A percentile compares a stretch with the other conserved stretches of the same genome.
These are phyloP conservation scores for Populus simonii DNA, from an alignment of 345 rosid species.

Conservation along the genomic window DNA sequence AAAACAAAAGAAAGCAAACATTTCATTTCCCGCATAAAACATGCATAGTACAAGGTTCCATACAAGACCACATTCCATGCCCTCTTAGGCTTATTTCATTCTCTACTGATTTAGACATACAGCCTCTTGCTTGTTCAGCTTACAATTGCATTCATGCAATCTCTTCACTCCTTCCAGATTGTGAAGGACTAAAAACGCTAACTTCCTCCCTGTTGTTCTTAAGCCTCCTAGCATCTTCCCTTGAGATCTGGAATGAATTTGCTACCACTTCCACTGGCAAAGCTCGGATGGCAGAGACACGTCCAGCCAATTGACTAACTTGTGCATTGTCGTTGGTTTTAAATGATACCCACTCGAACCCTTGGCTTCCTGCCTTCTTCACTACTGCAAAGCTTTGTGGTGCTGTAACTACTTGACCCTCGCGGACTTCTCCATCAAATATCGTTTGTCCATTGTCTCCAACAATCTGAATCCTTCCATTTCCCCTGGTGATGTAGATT, in stretches of 20 bases:
- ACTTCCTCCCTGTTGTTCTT: constrained; percentile 18
- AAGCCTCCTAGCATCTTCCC: constrained; percentile 34
- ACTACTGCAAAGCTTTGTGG: constrained; percentile 34
- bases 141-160: too few relatives aligned
- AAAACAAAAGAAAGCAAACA: too few relatives aligned
- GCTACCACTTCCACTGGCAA: constrained; percentile 32
- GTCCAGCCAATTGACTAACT: constrained; percentile 27
- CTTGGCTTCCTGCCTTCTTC: constrained; percentile 29
- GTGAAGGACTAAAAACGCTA: neutral
- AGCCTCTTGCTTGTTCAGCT: too few relatives aligned
- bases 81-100: too few relatives aligned
- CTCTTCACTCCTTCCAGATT: neutral
- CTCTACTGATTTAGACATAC: too few relatives aligned
- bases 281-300: constrained; percentile 19
- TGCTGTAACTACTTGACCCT: constrained; percentile 35
- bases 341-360: constrained; percentile 39
- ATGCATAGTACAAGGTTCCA: too few relatives aligned
- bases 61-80: too few relatives aligned
- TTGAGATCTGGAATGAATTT: constrained; percentile 32
- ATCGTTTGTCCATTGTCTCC: constrained; percentile 24
- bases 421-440: constrained; percentile 23
- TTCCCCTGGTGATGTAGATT: constrained; percentile 31
- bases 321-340: constrained; percentile 29
- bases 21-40: too few relatives aligned
- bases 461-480: constrained; percentile 29